Evolutionary conservation across 495 filamentous ascomycete genomes (phyloP).

Genomic region (Aspergillus funiculosus): DNA sequence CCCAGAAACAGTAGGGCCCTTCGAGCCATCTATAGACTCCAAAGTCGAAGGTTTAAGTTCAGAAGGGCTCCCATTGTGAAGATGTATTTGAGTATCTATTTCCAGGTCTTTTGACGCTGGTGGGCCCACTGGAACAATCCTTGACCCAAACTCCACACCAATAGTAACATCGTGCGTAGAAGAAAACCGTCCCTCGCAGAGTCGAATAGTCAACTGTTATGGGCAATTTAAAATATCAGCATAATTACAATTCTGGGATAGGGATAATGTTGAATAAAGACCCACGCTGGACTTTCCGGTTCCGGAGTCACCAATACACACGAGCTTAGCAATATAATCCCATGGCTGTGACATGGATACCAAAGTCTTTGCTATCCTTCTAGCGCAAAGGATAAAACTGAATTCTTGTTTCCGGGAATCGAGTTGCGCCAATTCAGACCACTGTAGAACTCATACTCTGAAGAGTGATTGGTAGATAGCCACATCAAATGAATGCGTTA

Average conservation of each 20-base stretch:
- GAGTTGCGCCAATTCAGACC: constrained; percentile 12
- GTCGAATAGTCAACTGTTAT: constrained; percentile 74
- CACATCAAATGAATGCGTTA: not conserved
- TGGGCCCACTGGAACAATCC: constrained; percentile 86
- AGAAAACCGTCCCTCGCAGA: constrained; percentile 95
- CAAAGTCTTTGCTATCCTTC: not conserved
- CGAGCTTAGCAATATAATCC: constrained; percentile 98
- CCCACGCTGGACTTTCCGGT: constrained; percentile 80
- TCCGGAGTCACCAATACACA: constrained; percentile 92
- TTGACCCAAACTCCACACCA: constrained; percentile 92
- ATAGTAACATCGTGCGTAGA: constrained; percentile 94
- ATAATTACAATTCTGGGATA: not conserved
- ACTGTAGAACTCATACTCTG: constrained; percentile 18
- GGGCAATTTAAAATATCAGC: constrained; percentile 7
- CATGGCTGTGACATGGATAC: constrained; percentile 71
- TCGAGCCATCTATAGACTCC: constrained; percentile 8
- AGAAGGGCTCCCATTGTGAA: constrained; percentile 5
- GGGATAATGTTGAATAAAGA: constrained; percentile 4
- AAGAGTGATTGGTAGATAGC: not conserved
- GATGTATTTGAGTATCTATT: constrained; percentile 30
- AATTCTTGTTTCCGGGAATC: not conserved
- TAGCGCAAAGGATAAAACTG: not conserved
- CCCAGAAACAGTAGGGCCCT: constrained; percentile 25
- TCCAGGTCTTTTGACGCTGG: constrained; percentile 47
- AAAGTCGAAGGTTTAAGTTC: constrained; percentile 10